Percentiles rank a stretch among this genome's conserved stretches.
Evolutionary conservation across 108 stramenopile species (phyloP).

Genomic region (Pseudonitzschia delicatissima): DNA sequence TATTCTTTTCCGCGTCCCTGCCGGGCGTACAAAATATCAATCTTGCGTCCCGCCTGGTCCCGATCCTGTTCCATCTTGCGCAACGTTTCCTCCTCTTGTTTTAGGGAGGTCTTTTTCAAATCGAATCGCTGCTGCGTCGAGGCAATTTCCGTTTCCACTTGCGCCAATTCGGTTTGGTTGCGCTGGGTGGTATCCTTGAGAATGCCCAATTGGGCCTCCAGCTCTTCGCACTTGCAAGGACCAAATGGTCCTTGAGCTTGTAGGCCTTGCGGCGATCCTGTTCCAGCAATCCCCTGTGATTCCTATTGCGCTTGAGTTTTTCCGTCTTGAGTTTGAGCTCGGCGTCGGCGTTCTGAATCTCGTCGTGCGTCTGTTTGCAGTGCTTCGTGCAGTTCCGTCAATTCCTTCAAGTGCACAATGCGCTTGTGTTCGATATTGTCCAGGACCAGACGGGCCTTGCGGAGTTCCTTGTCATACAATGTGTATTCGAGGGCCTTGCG

Average conservation of each 20-base stretch:
- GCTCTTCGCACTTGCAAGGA: slow-evolving; percentile 66
- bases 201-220: slow-evolving; percentile 52
- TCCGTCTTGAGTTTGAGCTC: slow-evolving; percentile 52
- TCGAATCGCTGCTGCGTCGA: slow-evolving; percentile 50
- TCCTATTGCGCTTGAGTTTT: slow-evolving; percentile 50
- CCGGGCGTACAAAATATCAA: slow-evolving; percentile 87
- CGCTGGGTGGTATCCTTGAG: slow-evolving; percentile 49
- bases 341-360: slow-evolving; percentile 59
- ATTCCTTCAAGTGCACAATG: slow-evolving; percentile 48
- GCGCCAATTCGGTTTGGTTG: slow-evolving; percentile 56
- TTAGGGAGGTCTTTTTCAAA: slow-evolving; percentile 60
- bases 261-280: slow-evolving; percentile 59
- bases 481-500: slow-evolving; percentile 95
- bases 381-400: slow-evolving; percentile 60
- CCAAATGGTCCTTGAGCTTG: slow-evolving; percentile 58
- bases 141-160: slow-evolving; percentile 53
- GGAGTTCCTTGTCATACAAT: slow-evolving; percentile 93
- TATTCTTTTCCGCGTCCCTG: slow-evolving; percentile 92
- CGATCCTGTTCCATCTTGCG: slow-evolving; percentile 53
- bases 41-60: slow-evolving; percentile 52
- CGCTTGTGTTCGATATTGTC: slow-evolving; percentile 82
- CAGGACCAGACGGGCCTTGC: slow-evolving; percentile 64
- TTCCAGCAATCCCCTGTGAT: slow-evolving; percentile 52
- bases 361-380: slow-evolving; percentile 57
- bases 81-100: slow-evolving; percentile 48